These are phyloP conservation scores for Xylariaceae sp. DNA, from an alignment of 2,329 filamentous ascomycete genomes.

Conservation along the genomic window DNA sequence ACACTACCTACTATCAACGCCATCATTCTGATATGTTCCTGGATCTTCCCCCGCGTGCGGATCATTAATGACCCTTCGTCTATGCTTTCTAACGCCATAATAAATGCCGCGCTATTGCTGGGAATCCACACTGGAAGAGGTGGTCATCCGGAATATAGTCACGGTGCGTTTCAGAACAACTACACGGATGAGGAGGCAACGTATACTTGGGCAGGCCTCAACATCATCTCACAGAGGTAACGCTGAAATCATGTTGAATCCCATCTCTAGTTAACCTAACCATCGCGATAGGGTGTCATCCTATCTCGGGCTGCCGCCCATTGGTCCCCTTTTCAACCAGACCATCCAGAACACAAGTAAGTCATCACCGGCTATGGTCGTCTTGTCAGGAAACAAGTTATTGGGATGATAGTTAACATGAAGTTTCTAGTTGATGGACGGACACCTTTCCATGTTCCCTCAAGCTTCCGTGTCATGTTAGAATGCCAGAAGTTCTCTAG, in stretches of 20 bases:
- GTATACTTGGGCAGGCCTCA: slow-evolving; percentile 50
- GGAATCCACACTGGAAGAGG: slow-evolving; percentile 50
- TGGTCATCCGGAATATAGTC: slow-evolving; percentile 44
- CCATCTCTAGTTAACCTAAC: slow-evolving; percentile 21
- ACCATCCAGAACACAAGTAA: slow-evolving; percentile 40
- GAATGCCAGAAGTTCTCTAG: slow-evolving; percentile 49
- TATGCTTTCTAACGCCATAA: slow-evolving; percentile 42
- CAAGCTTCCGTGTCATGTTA: slow-evolving; percentile 42
- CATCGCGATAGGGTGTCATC: slow-evolving; percentile 38
- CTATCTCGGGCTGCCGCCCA: slow-evolving; percentile 43
- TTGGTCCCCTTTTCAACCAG: slow-evolving; percentile 43
- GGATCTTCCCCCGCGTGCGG: slow-evolving; percentile 47
- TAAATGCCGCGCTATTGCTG: slow-evolving; percentile 44
- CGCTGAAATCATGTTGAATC: neutral
- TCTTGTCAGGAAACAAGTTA: neutral
- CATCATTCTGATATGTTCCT: slow-evolving; percentile 46
- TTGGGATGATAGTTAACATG: neutral
- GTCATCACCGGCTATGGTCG: neutral
- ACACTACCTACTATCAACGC: slow-evolving; percentile 47
- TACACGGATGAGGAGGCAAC: slow-evolving; percentile 48
- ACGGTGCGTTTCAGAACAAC: slow-evolving; percentile 40
- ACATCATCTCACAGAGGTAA: slow-evolving; percentile 47
- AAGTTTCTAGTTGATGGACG: slow-evolving; percentile 33
- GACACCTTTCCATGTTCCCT: slow-evolving; percentile 38
- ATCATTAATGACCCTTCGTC: slow-evolving; percentile 48